These are phyloP conservation scores for Teunomyces panamensis DNA, from an alignment of 805 yeast species.

Conservation along the genomic window DNA sequence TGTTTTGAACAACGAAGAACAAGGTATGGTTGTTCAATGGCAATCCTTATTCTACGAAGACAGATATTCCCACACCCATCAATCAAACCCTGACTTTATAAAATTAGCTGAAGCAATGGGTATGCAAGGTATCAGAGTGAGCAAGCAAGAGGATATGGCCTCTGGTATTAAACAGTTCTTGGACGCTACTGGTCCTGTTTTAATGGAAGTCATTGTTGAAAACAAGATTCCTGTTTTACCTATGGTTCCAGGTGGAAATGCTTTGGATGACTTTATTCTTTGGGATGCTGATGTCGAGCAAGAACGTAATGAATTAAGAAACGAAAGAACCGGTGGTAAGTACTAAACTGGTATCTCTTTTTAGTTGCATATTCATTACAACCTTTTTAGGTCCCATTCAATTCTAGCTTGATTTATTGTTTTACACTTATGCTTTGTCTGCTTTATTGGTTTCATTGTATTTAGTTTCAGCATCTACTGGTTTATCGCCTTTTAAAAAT, in stretches of 20 bases:
- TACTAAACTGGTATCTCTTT: slow-evolving; percentile 34
- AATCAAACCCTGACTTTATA: slow-evolving; percentile 88
- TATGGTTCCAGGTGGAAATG: slow-evolving; percentile 97
- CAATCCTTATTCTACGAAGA: slow-evolving; percentile 96
- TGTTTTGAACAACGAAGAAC: slow-evolving; percentile 95
- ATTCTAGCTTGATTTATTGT: slow-evolving; percentile 3
- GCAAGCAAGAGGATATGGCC: slow-evolving; percentile 59
- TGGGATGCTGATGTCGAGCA: slow-evolving; percentile 82
- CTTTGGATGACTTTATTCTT: slow-evolving; percentile 84
- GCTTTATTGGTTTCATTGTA: neutral
- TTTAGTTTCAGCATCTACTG: slow-evolving; percentile 3
- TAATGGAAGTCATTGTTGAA: slow-evolving; percentile 88
- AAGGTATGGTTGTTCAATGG: slow-evolving; percentile 99
- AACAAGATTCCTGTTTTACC: slow-evolving; percentile 95
- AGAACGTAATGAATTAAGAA: slow-evolving; percentile 58
- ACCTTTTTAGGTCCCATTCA: neutral
- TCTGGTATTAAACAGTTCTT: slow-evolving; percentile 60
- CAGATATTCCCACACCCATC: slow-evolving; percentile 98
- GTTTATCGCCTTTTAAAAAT: neutral
- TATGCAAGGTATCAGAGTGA: slow-evolving; percentile 72
- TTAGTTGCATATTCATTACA: neutral
- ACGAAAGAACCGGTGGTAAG: slow-evolving; percentile 69
- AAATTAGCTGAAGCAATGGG: slow-evolving; percentile 95
- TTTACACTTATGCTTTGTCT: slow-evolving; percentile 1
- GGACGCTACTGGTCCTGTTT: slow-evolving; percentile 75